Base-by-base conservation (phyloP, 106 monocot species). In the Platanthera zijinensis region DNA sequence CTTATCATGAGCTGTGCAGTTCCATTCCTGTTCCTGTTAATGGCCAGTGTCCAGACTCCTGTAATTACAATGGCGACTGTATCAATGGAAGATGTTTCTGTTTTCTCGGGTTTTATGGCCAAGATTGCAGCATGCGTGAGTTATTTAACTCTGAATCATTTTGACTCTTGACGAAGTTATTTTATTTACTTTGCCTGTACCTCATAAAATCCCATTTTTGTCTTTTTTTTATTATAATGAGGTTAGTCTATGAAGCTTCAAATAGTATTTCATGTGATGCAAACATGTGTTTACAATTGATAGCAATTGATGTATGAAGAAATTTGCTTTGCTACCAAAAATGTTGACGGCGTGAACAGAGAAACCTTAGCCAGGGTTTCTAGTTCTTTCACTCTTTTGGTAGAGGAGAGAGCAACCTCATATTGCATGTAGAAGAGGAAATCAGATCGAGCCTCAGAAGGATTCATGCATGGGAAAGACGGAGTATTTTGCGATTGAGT, bases 91-190 rank as follows among this genome's bases (percentile, higher is more conserved):
- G 74, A 22, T 99, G 99, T 77, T 81, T 66, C 63, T 99, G 99
- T 61, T 99, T 99, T 83, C 85, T 92, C 81, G 99, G 99, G 28
- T 99, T 90, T 79, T 78, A 94, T 83, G 99, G 99, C 9, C 79
- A 83, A 84, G 94, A 99, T 77, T 99, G 99, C 72, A 90, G 92
- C 74, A 85, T 83, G 83, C 81, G 99, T 99, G 30, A 85, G 92
- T 80, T 72, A 9, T 71, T 5, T 6, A 71, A 7, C 13, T 69
- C 15, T 2, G 63, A 63, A 1, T 63, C 22, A 14, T 10, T 46
- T 69, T 69, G 2, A 39, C 45, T 3, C 70, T 70, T 2, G 48
- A 30, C 39, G 32, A 66, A 19, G 59, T 61, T 61, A 19, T 61
- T 61, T 19, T 61, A 19, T 9, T 4, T 4, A 11, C 3, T 56